Conservation (phyloP, 495 filamentous ascomycete genomes). For the Talaromyces proteolyticus region DNA sequence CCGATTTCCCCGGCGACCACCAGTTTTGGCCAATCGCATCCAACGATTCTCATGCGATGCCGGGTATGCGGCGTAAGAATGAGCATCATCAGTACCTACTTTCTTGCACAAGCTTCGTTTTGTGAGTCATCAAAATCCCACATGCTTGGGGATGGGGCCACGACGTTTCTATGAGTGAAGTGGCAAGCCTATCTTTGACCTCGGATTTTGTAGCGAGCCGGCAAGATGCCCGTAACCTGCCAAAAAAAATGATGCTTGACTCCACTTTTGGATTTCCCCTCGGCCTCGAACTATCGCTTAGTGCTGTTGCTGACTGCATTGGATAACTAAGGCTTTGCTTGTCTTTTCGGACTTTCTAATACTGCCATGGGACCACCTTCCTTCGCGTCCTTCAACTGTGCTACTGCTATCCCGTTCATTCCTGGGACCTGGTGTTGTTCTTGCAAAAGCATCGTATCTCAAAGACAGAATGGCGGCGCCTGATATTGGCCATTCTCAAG, state of each 20-base stretch:
- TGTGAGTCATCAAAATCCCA: no score
- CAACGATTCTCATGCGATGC: neutral
- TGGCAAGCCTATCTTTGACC: no score
- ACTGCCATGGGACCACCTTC: neutral
- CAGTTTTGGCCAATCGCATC: neutral
- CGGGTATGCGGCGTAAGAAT: neutral
- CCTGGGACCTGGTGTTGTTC: neutral
- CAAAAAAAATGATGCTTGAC: no score
- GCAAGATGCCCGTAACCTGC: neutral
- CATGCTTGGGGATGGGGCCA: no score
- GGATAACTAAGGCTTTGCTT: no score
- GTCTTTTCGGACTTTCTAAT: neutral
- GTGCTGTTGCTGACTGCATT: neutral
- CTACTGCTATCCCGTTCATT: neutral
- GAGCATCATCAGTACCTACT: no score
- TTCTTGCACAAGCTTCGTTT: no score
- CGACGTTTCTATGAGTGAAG: no score
- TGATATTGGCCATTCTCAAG: neutral
- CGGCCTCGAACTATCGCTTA: neutral
- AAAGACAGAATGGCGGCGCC: neutral
- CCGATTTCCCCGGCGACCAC: neutral
- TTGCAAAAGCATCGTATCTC: neutral
- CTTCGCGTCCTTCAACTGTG: neutral
- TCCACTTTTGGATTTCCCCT: neutral
- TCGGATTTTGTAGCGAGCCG: neutral